phyloP scores from a whole-genome alignment of 1,139 yeast species.

The Geotrichum siamense region DNA sequence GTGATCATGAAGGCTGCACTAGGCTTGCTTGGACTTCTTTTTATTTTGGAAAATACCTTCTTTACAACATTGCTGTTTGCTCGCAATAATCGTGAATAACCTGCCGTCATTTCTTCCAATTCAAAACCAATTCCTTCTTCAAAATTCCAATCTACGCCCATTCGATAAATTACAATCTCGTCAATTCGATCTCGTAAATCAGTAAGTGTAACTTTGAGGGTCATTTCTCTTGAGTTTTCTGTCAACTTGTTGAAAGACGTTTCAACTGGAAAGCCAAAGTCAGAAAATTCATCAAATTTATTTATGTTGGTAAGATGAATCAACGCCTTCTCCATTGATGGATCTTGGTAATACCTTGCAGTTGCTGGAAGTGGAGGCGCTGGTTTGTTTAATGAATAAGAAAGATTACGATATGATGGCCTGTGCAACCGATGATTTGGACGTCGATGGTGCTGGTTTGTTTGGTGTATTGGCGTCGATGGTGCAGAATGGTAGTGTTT shows the following conservation, averaged over 20 bases:
- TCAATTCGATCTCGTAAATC: neutral
- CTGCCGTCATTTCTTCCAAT: neutral
- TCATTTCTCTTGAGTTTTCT: conserved; percentile 4
- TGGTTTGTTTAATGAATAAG: neutral
- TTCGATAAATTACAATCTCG: neutral
- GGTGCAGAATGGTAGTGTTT: conserved; percentile 1
- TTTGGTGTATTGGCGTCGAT: neutral
- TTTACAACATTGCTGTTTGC: neutral
- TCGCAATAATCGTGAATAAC: neutral
- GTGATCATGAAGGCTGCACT: conserved; percentile 1
- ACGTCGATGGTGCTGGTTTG: too few relatives aligned
- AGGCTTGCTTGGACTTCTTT: neutral
- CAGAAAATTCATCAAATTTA: conserved; percentile 2
- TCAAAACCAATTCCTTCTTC: conserved; percentile 4
- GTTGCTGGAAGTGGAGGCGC: neutral
- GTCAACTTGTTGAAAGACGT: neutral
- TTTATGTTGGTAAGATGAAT: neutral
- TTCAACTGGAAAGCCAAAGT: conserved; percentile 4
- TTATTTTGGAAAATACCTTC: conserved; percentile 1
- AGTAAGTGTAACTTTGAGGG: neutral
- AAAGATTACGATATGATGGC: neutral
- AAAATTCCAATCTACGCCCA: conserved; percentile 2
- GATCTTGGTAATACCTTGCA: conserved; percentile 1
- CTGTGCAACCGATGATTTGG: neutral
- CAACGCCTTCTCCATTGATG: neutral